A percentile compares a stretch with the other conserved stretches of the same genome.
Conservation (phyloP, 1,284 basidiomycete genomes). For the Grifola frondosa region DNA sequence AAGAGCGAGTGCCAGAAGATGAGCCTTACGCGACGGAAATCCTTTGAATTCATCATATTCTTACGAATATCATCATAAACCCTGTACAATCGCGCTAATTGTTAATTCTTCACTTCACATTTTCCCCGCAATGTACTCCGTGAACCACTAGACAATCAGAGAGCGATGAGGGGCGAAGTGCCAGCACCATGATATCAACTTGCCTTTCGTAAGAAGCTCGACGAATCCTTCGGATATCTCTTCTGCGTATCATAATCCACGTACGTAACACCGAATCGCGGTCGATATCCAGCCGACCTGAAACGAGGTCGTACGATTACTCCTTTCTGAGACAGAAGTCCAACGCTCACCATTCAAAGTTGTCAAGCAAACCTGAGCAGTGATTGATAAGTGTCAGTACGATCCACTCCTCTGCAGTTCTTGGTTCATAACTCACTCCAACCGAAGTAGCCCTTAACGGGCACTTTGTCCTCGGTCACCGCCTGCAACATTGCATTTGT, state of each 20-base stretch:
- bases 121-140: too few relatives aligned
- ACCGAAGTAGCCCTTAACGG: constrained; percentile 68
- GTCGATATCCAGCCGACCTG: constrained; percentile 61
- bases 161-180: too few relatives aligned
- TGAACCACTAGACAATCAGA: too few relatives aligned
- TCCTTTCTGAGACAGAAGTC: background rate
- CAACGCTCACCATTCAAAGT: constrained; percentile 63
- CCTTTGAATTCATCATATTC: too few relatives aligned
- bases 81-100: too few relatives aligned
- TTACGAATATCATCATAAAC: too few relatives aligned
- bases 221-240: constrained; percentile 66
- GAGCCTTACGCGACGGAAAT: too few relatives aligned
- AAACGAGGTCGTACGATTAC: too few relatives aligned
- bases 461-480: constrained; percentile 61
- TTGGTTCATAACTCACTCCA: constrained; percentile 66
- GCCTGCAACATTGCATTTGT: constrained; percentile 58
- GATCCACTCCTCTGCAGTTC: too few relatives aligned
- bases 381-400: background rate
- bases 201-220: constrained; percentile 48
- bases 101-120: too few relatives aligned
- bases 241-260: constrained; percentile 70
- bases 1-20: too few relatives aligned
- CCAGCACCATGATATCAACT: too few relatives aligned
- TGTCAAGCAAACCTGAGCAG: constrained; percentile 57
- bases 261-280: constrained; percentile 64